A percentile compares a stretch with the other conserved stretches of the same genome.
phyloP scores from a whole-genome alignment of 2,329 filamentous ascomycete species.

The Penicillium crustosum region DNA sequence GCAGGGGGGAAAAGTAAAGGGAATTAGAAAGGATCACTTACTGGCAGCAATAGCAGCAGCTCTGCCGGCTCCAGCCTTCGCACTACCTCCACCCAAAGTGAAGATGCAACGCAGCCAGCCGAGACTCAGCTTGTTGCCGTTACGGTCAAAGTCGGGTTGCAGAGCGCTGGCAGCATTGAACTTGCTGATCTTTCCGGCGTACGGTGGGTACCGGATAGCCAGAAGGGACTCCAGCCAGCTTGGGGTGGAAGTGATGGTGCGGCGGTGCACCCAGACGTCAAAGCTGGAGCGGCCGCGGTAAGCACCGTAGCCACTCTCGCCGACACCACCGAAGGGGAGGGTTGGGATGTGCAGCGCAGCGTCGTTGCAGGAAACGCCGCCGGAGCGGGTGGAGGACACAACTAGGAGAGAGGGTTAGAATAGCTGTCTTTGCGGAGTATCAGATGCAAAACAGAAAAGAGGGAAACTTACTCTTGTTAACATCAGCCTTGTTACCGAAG shows the following conservation, averaged over 20 bases:
- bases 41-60: slow-evolving; percentile 39
- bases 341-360: slow-evolving; percentile 71
- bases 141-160: slow-evolving; percentile 61
- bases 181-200: slow-evolving; percentile 55
- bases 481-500: slow-evolving; percentile 80
- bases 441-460: background rate
- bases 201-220: slow-evolving; percentile 61
- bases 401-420: slow-evolving; percentile 43
- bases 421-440: background rate
- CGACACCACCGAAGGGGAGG: slow-evolving; percentile 79
- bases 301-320: slow-evolving; percentile 71
- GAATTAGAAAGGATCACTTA: slow-evolving; percentile 33
- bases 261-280: slow-evolving; percentile 62
- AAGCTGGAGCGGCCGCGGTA: slow-evolving; percentile 75
- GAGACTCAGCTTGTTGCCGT: slow-evolving; percentile 47
- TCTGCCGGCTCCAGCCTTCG: slow-evolving; percentile 38
- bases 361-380: slow-evolving; percentile 60
- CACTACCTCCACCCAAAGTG: slow-evolving; percentile 43
- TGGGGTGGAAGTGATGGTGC: slow-evolving; percentile 59
- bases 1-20: background rate
- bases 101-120: slow-evolving; percentile 43
- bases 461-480: slow-evolving; percentile 61
- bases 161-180: slow-evolving; percentile 51
- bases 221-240: slow-evolving; percentile 61
- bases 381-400: slow-evolving; percentile 63